Evolutionary conservation across 768 basidiomycete species (phyloP).

Genomic region (Pulveroboletus sp.): DNA sequence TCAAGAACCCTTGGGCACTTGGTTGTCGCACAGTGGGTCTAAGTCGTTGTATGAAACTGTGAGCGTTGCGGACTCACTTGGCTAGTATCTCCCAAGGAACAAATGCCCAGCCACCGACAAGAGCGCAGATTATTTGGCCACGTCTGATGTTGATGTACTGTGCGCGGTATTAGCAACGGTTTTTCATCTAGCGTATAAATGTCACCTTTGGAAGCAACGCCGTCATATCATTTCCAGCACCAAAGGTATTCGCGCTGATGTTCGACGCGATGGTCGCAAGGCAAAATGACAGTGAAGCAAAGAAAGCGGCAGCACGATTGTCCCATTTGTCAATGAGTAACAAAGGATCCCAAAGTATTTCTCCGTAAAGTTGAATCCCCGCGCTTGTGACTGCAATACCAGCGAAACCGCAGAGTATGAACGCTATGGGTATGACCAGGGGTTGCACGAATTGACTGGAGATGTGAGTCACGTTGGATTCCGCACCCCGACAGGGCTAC

Average conservation of each 20-base stretch:
- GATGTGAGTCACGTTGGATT: neutral
- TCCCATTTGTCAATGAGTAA: slow-evolving; percentile 77
- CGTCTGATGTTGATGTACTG: slow-evolving; percentile 32
- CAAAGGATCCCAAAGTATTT: slow-evolving; percentile 72
- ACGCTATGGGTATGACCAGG: slow-evolving; percentile 73
- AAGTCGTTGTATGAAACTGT: neutral
- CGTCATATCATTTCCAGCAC: slow-evolving; percentile 83
- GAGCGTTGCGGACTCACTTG: slow-evolving; percentile 21
- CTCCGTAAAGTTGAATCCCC: slow-evolving; percentile 68
- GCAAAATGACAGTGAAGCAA: slow-evolving; percentile 69
- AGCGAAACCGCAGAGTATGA: slow-evolving; percentile 73
- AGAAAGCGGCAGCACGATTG: slow-evolving; percentile 84
- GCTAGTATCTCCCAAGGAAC: slow-evolving; percentile 83
- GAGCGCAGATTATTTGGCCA: slow-evolving; percentile 27
- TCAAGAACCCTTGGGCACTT: slow-evolving; percentile 63
- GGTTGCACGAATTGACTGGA: slow-evolving; percentile 70
- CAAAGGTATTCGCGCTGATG: slow-evolving; percentile 74
- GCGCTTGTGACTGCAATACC: slow-evolving; percentile 82
- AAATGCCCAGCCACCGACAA: slow-evolving; percentile 69
- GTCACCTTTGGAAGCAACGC: slow-evolving; percentile 59
- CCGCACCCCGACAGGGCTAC: neutral
- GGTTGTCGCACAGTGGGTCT: too few species aligned
- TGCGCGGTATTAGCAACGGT: slow-evolving; percentile 2
- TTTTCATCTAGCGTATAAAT: neutral
- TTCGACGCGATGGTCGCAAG: slow-evolving; percentile 71